Conservation (phyloP, 208 protist species). For the Sergeia podlipaevii region DNA sequence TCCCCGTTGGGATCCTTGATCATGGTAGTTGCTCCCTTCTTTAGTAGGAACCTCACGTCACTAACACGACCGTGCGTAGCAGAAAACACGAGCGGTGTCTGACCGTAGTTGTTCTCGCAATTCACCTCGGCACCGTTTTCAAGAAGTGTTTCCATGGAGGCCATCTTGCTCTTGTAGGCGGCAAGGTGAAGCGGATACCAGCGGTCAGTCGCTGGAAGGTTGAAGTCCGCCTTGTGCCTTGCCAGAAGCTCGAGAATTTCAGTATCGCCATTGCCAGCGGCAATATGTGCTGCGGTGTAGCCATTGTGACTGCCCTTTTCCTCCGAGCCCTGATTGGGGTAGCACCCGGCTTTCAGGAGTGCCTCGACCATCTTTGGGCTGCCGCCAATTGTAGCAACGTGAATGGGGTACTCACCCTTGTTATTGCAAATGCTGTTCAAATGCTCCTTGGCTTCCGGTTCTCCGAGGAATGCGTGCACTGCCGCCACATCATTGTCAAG, state of each 20-base stretch:
- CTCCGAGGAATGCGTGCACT: no score
- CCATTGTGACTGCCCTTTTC: constrained; percentile 32
- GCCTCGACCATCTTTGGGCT: constrained; percentile 19
- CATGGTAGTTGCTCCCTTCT: constrained; percentile 23
- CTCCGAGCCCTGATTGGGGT: constrained; percentile 27
- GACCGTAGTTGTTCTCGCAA: constrained; percentile 20
- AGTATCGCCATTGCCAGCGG: constrained; percentile 26
- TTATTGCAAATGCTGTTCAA: constrained; percentile 6
- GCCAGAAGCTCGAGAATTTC: constrained; percentile 31
- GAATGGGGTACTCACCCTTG: constrained; percentile 51
- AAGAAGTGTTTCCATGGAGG: constrained; percentile 28
- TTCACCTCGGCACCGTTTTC: constrained; percentile 49
- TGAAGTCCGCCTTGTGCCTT: constrained; percentile 25
- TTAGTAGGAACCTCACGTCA: constrained; percentile 41
- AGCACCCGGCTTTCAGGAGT: constrained; percentile 36
- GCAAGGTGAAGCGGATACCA: constrained; percentile 65
- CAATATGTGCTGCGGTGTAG: constrained; percentile 58
- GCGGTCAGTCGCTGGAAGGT: constrained; percentile 28
- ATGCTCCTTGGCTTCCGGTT: neutral
- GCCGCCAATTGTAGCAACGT: constrained; percentile 24
- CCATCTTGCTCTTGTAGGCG: constrained; percentile 37
- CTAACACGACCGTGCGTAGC: constrained; percentile 38
- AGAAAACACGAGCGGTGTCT: constrained; percentile 51
- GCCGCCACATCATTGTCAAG: constrained; percentile 73
- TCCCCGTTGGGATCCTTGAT: constrained; percentile 30